These are phyloP conservation scores for Tritrichomonas foetus DNA, from an alignment of 208 protist genomes.

Conservation along the genomic window DNA sequence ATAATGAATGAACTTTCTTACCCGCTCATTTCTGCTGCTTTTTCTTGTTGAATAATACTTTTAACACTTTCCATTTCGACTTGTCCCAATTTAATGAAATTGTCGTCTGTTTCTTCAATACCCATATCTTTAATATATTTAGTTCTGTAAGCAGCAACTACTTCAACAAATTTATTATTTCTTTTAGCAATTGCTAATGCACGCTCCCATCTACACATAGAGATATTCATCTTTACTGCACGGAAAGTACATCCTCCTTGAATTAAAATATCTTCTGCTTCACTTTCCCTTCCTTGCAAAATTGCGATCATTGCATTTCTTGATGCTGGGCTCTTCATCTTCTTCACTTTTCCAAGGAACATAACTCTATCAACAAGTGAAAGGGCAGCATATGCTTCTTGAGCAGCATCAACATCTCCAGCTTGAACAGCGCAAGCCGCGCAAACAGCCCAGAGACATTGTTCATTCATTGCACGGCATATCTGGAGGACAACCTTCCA, in stretches of 20 bases:
- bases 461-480: conserved; percentile 42
- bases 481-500: conserved; percentile 21
- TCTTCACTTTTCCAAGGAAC: conserved; percentile 41
- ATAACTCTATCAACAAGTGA: conserved; percentile 41
- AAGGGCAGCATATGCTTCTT: conserved; percentile 41
- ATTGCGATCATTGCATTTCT: conserved; percentile 43
- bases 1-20: too few relatives aligned
- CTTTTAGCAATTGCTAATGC: conserved; percentile 41
- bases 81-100: conserved; percentile 12
- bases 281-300: conserved; percentile 27
- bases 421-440: conserved; percentile 39
- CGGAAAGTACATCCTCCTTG: conserved; percentile 33
- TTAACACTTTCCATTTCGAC: not conserved
- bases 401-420: conserved; percentile 40
- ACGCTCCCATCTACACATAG: conserved; percentile 24
- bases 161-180: not conserved
- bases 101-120: conserved; percentile 35
- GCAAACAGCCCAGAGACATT: conserved; percentile 39
- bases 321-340: conserved; percentile 31
- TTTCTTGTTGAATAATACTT: not conserved
- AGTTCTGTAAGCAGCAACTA: conserved; percentile 41
- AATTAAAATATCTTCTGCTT: conserved; percentile 45
- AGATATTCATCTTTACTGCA: conserved; percentile 45
- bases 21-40: not conserved
- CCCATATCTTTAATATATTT: conserved; percentile 43